Conservation (phyloP, 257 asterid genomes). For the Rauvolfia tetraphylla region DNA sequence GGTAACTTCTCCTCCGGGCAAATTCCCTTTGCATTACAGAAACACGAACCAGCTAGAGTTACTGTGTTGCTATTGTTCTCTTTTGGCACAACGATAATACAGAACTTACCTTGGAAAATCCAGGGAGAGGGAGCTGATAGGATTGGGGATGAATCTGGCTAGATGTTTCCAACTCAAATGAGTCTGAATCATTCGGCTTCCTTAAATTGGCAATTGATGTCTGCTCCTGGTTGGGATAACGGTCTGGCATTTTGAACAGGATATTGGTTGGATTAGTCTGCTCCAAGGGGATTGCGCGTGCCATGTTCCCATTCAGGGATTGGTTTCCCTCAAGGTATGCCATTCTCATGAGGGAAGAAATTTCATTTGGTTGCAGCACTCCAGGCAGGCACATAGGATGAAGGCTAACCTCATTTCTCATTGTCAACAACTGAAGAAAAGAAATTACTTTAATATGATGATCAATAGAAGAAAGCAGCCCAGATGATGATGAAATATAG, state of each 20-base stretch:
- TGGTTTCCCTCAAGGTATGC: constrained; percentile 28
- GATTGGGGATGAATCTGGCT: constrained; percentile 29
- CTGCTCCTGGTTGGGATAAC: constrained; percentile 19
- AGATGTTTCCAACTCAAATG: constrained; percentile 31
- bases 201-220: constrained; percentile 27
- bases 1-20: constrained; percentile 29
- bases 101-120: constrained; percentile 33
- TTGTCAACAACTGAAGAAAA: constrained; percentile 54
- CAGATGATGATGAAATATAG: background rate
- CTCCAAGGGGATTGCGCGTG: constrained; percentile 24
- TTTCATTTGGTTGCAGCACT: constrained; percentile 30
- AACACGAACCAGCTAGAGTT: constrained; percentile 4
- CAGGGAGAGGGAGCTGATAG: constrained; percentile 28
- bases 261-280: constrained; percentile 25
- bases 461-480: background rate
- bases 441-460: background rate
- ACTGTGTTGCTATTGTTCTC: background rate
- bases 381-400: constrained; percentile 56
- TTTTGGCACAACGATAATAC: background rate
- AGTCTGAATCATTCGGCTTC: constrained; percentile 21
- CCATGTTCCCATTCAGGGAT: constrained; percentile 23
- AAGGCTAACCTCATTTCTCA: constrained; percentile 64
- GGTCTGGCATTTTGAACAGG: constrained; percentile 20
- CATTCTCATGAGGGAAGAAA: constrained; percentile 31
- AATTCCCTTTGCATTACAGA: constrained; percentile 28